These are phyloP conservation scores for Avicennia marina DNA, from an alignment of 257 asterid species.

Conservation along the genomic window DNA sequence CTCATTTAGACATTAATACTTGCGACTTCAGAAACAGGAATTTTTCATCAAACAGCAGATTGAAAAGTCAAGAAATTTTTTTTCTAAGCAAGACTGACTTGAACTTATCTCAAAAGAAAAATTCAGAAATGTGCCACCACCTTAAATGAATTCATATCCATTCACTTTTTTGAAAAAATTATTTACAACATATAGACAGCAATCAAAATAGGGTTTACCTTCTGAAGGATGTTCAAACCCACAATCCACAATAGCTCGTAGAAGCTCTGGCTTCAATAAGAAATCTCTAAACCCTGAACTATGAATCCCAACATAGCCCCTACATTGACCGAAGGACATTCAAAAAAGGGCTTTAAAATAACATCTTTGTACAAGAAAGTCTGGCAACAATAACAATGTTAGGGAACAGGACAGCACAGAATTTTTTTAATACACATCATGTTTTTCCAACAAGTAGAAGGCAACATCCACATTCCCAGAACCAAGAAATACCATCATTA, in stretches of 20 bases:
- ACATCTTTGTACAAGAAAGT: too few relatives aligned
- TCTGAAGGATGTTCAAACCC: slow-evolving; percentile 51
- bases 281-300: slow-evolving; percentile 47
- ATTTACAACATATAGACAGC: background rate
- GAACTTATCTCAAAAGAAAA: background rate
- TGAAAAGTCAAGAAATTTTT: background rate
- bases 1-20: background rate
- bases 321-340: slow-evolving; percentile 10
- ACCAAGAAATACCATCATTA: too few relatives aligned
- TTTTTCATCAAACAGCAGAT: background rate
- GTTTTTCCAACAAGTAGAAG: too few relatives aligned
- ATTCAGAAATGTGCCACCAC: background rate
- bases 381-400: too few relatives aligned
- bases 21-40: background rate
- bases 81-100: background rate
- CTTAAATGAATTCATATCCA: background rate
- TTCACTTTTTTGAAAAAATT: background rate
- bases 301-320: slow-evolving; percentile 44
- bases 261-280: slow-evolving; percentile 44
- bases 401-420: background rate
- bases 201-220: slow-evolving; percentile 15
- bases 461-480: too few relatives aligned
- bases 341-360: background rate
- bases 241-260: slow-evolving; percentile 38
- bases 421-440: too few relatives aligned